Evolutionary conservation across 2,329 filamentous ascomycete genomes (phyloP).

Genomic region (Aspergillus awamori): DNA sequence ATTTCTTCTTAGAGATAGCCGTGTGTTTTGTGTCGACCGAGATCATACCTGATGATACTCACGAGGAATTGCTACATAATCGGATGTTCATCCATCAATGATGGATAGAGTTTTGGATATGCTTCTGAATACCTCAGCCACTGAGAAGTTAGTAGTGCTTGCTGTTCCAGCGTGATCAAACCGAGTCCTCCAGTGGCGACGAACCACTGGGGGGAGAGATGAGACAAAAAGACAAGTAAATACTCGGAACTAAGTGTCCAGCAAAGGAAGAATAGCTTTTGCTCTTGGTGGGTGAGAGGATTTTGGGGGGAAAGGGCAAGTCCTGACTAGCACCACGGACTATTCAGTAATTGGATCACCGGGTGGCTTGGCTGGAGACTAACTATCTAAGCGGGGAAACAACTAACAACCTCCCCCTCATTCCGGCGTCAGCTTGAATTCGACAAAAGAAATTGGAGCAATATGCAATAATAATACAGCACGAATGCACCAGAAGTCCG

Average conservation of each 20-base stretch:
- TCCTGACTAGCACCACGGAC: too few species aligned
- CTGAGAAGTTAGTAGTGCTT: neutral
- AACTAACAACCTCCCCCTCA: neutral
- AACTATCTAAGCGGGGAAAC: too few species aligned
- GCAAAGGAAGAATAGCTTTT: too few species aligned
- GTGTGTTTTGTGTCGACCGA: conserved; percentile 12
- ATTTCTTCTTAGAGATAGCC: conserved; percentile 13
- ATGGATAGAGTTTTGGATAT: neutral
- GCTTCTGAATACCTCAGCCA: neutral
- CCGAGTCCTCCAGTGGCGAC: too few species aligned
- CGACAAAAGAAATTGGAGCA: neutral
- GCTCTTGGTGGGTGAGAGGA: too few species aligned
- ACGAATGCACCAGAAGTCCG: neutral
- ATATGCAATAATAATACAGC: neutral
- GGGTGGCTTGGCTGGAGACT: too few species aligned
- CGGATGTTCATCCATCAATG: conserved; percentile 12
- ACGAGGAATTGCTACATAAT: conserved; percentile 22
- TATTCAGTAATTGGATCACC: too few species aligned
- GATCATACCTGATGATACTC: conserved; percentile 24
- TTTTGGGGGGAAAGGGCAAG: too few species aligned
- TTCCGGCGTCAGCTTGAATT: neutral
- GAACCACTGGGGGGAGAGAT: too few species aligned
- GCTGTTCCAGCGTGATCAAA: neutral
- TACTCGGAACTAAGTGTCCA: too few species aligned
- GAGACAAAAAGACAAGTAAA: too few species aligned